These are phyloP conservation scores for Sporobolomyces pararoseus DNA, from an alignment of 768 basidiomycete species.

Conservation along the genomic window DNA sequence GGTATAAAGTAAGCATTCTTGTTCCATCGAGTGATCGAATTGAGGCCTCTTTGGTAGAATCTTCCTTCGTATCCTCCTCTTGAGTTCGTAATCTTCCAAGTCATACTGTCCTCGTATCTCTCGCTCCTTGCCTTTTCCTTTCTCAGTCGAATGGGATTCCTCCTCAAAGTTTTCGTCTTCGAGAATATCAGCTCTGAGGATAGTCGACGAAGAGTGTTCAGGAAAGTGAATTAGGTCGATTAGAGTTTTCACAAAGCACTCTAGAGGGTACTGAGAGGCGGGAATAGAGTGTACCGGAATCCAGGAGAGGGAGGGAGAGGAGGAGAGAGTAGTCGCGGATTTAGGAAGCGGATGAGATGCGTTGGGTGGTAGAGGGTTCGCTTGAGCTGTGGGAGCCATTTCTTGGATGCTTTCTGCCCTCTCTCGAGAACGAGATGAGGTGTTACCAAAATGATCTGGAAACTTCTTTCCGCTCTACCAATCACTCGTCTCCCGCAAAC, in stretches of 20 bases:
- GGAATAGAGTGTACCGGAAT: conserved; percentile 6
- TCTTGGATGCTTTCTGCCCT: not conserved
- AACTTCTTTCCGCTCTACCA: too few relatives aligned
- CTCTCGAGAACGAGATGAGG: not conserved
- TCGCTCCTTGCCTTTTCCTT: conserved; percentile 38
- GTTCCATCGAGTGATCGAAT: conserved; percentile 56
- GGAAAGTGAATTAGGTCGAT: conserved; percentile 68
- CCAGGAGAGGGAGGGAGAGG: conserved; percentile 1
- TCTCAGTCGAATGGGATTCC: too few relatives aligned
- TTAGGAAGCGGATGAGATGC: conserved; percentile 7
- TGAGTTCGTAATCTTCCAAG: conserved; percentile 48
- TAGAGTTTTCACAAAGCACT: conserved; percentile 13
- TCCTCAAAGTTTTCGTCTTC: conserved; percentile 48
- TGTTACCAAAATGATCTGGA: too few relatives aligned
- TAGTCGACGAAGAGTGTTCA: conserved; percentile 87
- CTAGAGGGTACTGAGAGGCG: not conserved
- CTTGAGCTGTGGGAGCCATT: not conserved
- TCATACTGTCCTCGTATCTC: conserved; percentile 50
- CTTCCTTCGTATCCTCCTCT: conserved; percentile 62
- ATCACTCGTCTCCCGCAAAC: too few relatives aligned
- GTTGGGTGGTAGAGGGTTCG: not conserved
- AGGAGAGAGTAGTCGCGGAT: not conserved
- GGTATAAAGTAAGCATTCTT: conserved; percentile 29
- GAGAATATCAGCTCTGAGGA: conserved; percentile 73
- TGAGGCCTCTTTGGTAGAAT: conserved; percentile 74